phyloP scores from a whole-genome alignment of 345 rosid genomes.

The Hibiscus syriacus region DNA sequence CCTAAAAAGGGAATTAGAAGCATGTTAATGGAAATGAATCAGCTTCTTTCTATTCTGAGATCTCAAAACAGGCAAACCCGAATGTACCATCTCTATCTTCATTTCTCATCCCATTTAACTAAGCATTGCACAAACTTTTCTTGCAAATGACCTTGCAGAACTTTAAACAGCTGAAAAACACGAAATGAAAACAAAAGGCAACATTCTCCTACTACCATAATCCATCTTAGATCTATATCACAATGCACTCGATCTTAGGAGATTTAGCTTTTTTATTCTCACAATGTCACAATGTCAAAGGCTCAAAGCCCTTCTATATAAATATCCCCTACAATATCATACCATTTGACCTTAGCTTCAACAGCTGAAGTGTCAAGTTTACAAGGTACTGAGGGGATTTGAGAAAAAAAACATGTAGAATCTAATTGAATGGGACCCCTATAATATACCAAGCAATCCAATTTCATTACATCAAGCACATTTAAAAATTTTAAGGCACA shows the following conservation, averaged over 20 bases:
- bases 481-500: not conserved
- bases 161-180: not conserved
- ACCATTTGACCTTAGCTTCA: not conserved
- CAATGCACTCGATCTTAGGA: no score
- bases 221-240: not conserved
- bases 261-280: no score
- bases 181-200: conserved; percentile 3
- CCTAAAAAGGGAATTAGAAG: not conserved
- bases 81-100: no score
- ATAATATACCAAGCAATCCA: not conserved
- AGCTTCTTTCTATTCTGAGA: no score
- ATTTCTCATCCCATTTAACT: not conserved
- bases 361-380: not conserved
- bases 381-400: not conserved
- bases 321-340: not conserved
- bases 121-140: not conserved
- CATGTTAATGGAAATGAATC: not conserved
- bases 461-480: not conserved
- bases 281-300: no score
- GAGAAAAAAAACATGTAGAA: not conserved
- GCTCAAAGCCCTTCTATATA: no score
- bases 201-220: not conserved
- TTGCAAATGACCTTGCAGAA: not conserved
- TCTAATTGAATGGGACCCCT: not conserved
- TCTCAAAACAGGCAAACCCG: no score